These are phyloP conservation scores for Lindgomyces ingoldianus DNA, from an alignment of 495 filamentous ascomycete genomes.

Conservation along the genomic window DNA sequence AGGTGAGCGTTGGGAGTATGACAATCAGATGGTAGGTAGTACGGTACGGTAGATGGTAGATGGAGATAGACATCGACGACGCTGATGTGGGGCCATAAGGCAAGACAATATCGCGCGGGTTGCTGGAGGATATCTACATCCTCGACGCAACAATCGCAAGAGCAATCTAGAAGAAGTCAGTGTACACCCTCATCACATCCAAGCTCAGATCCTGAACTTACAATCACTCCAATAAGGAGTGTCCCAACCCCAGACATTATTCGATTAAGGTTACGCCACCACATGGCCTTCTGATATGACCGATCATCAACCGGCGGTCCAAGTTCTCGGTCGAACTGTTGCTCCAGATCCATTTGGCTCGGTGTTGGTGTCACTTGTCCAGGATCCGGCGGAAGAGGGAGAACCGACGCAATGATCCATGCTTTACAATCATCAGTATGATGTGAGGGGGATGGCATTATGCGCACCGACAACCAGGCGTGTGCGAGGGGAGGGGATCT, in stretches of 20 bases:
- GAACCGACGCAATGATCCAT: conserved; percentile 83
- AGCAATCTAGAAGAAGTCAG: background rate
- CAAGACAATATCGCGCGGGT: background rate
- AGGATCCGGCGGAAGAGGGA: conserved; percentile 65
- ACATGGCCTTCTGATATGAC: conserved; percentile 75
- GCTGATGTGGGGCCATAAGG: background rate
- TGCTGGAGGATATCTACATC: conserved; percentile 18
- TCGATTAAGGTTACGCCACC: conserved; percentile 92
- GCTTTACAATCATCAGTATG: conserved; percentile 47
- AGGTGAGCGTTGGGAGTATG: too few species aligned
- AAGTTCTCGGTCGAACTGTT: conserved; percentile 36
- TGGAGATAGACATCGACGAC: background rate
- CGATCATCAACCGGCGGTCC: conserved; percentile 41
- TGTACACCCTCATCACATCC: background rate
- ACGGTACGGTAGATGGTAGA: background rate
- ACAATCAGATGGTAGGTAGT: background rate
- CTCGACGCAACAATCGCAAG: conserved; percentile 29
- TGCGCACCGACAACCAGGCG: background rate
- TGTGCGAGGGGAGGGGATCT: conserved; percentile 44
- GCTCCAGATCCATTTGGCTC: conserved; percentile 39
- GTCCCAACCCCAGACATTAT: conserved; percentile 80
- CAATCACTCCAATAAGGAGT: conserved; percentile 71
- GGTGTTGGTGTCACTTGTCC: conserved; percentile 16
- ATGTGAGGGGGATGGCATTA: background rate
- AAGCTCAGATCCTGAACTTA: conserved; percentile 51